Conservation (phyloP, 208 protist genomes). For the Leptomonas pyrrhocoris region DNA sequence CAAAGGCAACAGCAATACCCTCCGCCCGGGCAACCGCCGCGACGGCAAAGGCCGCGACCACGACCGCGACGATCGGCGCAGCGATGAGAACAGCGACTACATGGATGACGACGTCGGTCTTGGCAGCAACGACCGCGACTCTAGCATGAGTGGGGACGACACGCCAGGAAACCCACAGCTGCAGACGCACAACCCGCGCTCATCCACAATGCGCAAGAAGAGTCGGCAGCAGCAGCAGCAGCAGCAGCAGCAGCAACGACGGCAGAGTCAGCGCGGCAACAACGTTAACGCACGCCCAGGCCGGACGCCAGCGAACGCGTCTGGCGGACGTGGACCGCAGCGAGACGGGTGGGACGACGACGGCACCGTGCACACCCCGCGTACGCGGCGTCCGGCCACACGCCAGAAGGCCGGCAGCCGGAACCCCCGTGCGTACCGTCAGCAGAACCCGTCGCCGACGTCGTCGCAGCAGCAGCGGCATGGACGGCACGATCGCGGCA, state of each 20-base stretch:
- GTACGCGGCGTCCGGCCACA: not conserved
- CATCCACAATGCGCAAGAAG: constrained; percentile 15
- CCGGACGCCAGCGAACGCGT: constrained; percentile 7
- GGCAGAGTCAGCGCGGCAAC: not conserved
- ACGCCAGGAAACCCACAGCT: constrained; percentile 57
- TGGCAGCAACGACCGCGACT: constrained; percentile 4
- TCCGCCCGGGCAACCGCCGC: not conserved
- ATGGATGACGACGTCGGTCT: constrained; percentile 4
- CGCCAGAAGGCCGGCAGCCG: not conserved
- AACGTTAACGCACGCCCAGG: not conserved
- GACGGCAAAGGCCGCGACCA: not conserved
- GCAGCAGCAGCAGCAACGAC: not conserved
- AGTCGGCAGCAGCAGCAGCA: not conserved
- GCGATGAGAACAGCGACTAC: constrained; percentile 4
- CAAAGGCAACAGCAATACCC: not conserved
- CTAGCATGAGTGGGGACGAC: constrained; percentile 15
- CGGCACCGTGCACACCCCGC: constrained; percentile 4
- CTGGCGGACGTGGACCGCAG: not conserved
- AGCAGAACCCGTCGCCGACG: not conserved
- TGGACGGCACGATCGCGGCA: not conserved
- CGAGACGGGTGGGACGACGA: not conserved
- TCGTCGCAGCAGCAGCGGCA: not conserved
- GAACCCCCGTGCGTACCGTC: not conserved
- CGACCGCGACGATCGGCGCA: not conserved
- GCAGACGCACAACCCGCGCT: constrained; percentile 46